These are phyloP conservation scores for Ascochyta rabiei DNA, from an alignment of 2,329 filamentous ascomycete species.

Conservation along the genomic window DNA sequence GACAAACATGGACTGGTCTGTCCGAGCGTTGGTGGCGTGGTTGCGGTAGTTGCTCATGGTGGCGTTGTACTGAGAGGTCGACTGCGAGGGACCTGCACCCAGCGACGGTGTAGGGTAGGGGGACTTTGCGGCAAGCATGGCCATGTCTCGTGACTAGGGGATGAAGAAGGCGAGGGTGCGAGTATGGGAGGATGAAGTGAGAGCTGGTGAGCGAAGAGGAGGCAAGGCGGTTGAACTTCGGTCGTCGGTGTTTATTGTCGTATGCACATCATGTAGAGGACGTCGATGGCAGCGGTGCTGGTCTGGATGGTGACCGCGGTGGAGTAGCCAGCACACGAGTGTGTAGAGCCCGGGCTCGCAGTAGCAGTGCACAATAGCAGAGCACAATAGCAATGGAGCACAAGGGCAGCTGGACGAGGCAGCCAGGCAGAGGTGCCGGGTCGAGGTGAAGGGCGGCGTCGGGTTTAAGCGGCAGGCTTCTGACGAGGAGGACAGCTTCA, in stretches of 20 bases:
- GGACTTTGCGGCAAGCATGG: conserved; percentile 78
- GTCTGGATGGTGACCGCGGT: not conserved
- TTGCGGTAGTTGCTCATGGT: conserved; percentile 44
- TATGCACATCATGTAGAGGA: conserved; percentile 25
- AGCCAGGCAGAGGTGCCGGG: not conserved
- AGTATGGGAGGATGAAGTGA: too few relatives aligned
- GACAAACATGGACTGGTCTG: conserved; percentile 64
- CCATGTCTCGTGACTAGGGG: conserved; percentile 57
- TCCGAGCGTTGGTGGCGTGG: conserved; percentile 39
- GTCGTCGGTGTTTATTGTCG: conserved; percentile 7
- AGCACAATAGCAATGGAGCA: not conserved
- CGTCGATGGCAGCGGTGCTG: not conserved
- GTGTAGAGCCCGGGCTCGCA: not conserved
- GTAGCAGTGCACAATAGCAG: not conserved
- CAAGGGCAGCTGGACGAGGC: not conserved
- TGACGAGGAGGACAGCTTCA: conserved; percentile 1
- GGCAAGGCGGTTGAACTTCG: conserved; percentile 1
- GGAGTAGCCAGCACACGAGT: not conserved
- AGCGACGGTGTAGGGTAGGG: conserved; percentile 66
- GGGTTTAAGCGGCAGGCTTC: not conserved
- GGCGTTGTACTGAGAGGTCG: conserved; percentile 44
- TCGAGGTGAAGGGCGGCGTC: conserved; percentile 2
- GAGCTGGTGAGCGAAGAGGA: not conserved
- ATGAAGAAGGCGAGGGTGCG: too few relatives aligned
- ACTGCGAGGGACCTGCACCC: conserved; percentile 37